Evolutionary conservation across 306 rosid species (phyloP), one percentile per base, ranked within the genome.

Genomic region (Corylus americana): DNA sequence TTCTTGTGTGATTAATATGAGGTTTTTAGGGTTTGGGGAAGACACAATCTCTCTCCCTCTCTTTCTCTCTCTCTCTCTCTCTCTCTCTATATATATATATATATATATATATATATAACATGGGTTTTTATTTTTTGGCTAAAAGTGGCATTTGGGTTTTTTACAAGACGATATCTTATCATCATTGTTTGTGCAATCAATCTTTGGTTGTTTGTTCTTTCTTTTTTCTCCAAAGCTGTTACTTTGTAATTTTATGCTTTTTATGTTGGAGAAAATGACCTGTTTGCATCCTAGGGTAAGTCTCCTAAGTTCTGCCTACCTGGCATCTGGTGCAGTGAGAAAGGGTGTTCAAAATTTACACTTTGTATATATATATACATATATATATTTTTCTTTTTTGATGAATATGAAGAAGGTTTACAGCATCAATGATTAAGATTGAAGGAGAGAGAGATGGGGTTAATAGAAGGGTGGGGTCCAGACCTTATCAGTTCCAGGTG

Each of bases 401-500:
- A 22, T 22, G 25, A 22, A 22, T 22, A 0, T 22, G 25, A 22
- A 22, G 25, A 71, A 78, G 85, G 62, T 89, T 86, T 91, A 89
- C 96, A 71, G 90, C 88, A 61, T 87, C 92, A 90, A 93, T 93
- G 90, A 88, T 90, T 92, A 85, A 90, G 85, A 78, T 84, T 77
- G n/a, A 49, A 73, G 63, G 80, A 73, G 76, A 42, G 6, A 31
- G 45, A 6, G 7, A 68, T 4, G 71, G 77, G 81, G 89, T 84
- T 79, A 88, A 82, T 80, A 75, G 86, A 81, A 78, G 71, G 72
- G 88, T 89, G 92, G 96, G 91, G 81, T 42, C 89, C 80, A 25
- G 80, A 66, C 85, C 97, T 90, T 94, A 94, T 94, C 96, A 89
- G 92, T 85, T 89, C 97, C 97, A 90, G 98, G 97, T 91, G 96